These are phyloP conservation scores for Penicillium chermesinum DNA, from an alignment of 495 filamentous ascomycete genomes.

Conservation along the genomic window DNA sequence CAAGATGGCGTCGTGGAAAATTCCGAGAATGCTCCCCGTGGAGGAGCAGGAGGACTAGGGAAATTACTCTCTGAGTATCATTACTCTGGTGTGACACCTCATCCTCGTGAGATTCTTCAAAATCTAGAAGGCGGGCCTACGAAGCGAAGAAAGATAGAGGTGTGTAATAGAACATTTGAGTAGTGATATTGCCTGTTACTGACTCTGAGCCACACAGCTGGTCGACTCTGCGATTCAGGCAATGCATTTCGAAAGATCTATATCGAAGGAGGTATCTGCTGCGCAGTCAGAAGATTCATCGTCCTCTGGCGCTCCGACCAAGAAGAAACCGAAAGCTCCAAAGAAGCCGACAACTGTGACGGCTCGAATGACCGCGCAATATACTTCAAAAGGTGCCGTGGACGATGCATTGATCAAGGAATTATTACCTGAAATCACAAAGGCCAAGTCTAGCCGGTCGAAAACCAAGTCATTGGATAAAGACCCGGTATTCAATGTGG, in stretches of 20 bases:
- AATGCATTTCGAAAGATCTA: conserved; percentile 5
- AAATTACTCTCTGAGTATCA: conserved; percentile 30
- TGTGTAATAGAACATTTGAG: conserved; percentile 10
- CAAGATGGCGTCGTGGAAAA: conserved; percentile 8
- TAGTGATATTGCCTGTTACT: not conserved
- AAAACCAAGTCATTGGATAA: conserved; percentile 31
- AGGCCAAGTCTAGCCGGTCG: conserved; percentile 16
- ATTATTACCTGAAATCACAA: conserved; percentile 20
- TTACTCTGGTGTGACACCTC: conserved; percentile 21
- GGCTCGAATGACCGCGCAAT: conserved; percentile 75
- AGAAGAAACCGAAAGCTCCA: conserved; percentile 49
- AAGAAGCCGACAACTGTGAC: conserved; percentile 84
- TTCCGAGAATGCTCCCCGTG: not conserved
- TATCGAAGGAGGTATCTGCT: not conserved
- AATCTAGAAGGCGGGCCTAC: conserved; percentile 24
- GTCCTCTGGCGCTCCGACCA: conserved; percentile 7
- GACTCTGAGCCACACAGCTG: conserved; percentile 17
- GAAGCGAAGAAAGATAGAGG: conserved; percentile 41
- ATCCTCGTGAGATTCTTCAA: conserved; percentile 6
- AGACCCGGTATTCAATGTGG: conserved; percentile 44
- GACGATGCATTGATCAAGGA: conserved; percentile 6
- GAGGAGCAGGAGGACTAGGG: conserved; percentile 15
- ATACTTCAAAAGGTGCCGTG: conserved; percentile 29
- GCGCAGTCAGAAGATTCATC: conserved; percentile 9
- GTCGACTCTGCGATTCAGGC: conserved; percentile 24